These are phyloP conservation scores for Fusarium guadeloupense DNA, from an alignment of 2,329 filamentous ascomycete species.

Conservation along the genomic window DNA sequence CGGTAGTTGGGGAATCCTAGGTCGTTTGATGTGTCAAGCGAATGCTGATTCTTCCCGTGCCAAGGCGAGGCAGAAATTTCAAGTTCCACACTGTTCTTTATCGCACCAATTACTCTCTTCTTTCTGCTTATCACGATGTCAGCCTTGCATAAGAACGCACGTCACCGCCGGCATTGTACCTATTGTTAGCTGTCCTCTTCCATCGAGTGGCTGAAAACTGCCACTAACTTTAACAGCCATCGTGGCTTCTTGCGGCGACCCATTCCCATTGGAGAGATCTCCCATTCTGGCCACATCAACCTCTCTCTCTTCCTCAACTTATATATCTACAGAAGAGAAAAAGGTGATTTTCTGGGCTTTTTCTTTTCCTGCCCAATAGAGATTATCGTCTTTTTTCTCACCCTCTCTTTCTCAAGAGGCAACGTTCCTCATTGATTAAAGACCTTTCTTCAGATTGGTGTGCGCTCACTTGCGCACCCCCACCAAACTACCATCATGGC, in stretches of 20 bases:
- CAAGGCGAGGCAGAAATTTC: conserved; percentile 19
- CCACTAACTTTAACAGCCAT: conserved; percentile 38
- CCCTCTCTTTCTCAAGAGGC: conserved; percentile 17
- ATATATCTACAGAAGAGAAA: conserved; percentile 1
- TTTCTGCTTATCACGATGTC: conserved; percentile 15
- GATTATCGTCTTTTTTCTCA: conserved; percentile 31
- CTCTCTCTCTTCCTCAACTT: conserved; percentile 33
- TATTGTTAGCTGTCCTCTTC: conserved; percentile 51
- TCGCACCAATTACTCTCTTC: conserved; percentile 31
- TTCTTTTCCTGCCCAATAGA: conserved; percentile 25
- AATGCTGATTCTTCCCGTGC: conserved; percentile 17
- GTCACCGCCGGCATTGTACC: conserved; percentile 31
- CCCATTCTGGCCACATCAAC: conserved; percentile 51
- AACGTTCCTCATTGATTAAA: conserved; percentile 24
- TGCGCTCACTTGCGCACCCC: conserved; percentile 37
- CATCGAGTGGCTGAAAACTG: conserved; percentile 36
- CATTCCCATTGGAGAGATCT: conserved; percentile 31
- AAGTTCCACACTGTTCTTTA: conserved; percentile 20
- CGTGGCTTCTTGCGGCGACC: conserved; percentile 43
- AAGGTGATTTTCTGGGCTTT: conserved; percentile 26
- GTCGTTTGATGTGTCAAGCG: conserved; percentile 29
- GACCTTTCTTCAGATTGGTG: conserved; percentile 26
- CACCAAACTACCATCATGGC: conserved; percentile 48
- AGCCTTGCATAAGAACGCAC: conserved; percentile 43
- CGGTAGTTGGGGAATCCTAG: conserved; percentile 22